Evolutionary conservation across 208 protist genomes (phyloP), one percentile per base, ranked within the genome.

Genomic region (Leishmania tropica): DNA sequence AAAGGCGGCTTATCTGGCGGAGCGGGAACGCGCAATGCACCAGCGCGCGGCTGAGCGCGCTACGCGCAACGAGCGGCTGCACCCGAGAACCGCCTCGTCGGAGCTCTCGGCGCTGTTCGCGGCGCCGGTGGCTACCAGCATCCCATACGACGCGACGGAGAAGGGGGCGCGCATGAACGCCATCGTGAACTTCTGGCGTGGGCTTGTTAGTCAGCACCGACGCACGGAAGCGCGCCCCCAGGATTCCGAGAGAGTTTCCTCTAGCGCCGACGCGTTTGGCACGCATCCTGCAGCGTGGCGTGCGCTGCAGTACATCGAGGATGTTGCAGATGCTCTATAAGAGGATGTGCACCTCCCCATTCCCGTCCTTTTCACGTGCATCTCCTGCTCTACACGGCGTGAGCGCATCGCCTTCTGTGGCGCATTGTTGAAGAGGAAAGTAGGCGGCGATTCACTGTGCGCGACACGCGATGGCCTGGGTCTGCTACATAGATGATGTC

Each of bases 151-250:
- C 35, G 79, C 56, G 21, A 83, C 81, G 0, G 83, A 93, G 53
- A 92, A 85, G 45, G 82, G 68, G 45, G 81, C 81, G 0, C 86
- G 89, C 31, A 90, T 94, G 56, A 83, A 87, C 75, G 82, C 82
- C 24, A 94, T 93, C 76, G 82, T 94, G 54, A 83, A 86, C 60
- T 89, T 94, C 48, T 96, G 90, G 91, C 92, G 87, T 17, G 85
- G 88, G 11, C 84, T 96, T 28, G 90, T 91, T 15, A 80, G 81
- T 5, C 88, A 92, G 75, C 90, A 94, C 77, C 85, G 80, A 8
- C 86, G 92, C 73, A 58, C 67, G 24, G 74, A 64, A 5, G 64
- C 54, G 28, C 75, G 81, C 58, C 37, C 70, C 40, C 3, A 70
- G 17, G 4, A 37, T 3, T 4, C n/a, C 19, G 48, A 81, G n/a